These are phyloP conservation scores for Zasmidium angulare DNA, from an alignment of 2,329 filamentous ascomycete species.

Conservation along the genomic window DNA sequence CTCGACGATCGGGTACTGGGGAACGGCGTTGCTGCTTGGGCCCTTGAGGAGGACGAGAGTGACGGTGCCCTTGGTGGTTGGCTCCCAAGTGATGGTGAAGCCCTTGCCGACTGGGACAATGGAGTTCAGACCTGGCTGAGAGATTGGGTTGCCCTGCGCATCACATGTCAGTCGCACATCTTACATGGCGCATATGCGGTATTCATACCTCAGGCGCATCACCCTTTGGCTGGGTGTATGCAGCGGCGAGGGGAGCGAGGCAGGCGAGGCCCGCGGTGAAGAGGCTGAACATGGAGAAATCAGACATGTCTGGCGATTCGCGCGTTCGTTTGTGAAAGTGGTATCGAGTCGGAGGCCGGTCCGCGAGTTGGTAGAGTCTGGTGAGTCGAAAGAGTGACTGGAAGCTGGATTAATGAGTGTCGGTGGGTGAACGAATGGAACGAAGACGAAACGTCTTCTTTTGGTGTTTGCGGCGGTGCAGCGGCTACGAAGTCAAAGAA, in stretches of 20 bases:
- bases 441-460: constrained; percentile 27
- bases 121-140: constrained; percentile 51
- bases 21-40: constrained; percentile 55
- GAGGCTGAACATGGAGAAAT: constrained; percentile 49
- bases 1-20: constrained; percentile 53
- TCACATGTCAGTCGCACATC: constrained; percentile 3
- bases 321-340: constrained; percentile 2
- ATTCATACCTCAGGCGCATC: constrained; percentile 25
- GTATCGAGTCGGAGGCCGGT: background rate
- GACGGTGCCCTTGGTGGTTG: constrained; percentile 50
- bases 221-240: constrained; percentile 35
- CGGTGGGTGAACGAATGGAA: constrained; percentile 26
- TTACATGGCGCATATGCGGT: background rate
- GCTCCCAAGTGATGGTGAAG: constrained; percentile 60
- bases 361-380: background rate
- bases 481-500: constrained; percentile 13
- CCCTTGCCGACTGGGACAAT: constrained; percentile 56
- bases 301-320: constrained; percentile 19
- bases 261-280: constrained; percentile 55
- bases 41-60: constrained; percentile 62
- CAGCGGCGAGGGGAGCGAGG: constrained; percentile 51
- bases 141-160: constrained; percentile 55
- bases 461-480: constrained; percentile 5
- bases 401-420: constrained; percentile 31
- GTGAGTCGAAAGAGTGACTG: constrained; percentile 21